These are phyloP conservation scores for Sporormia fimetaria DNA, from an alignment of 495 filamentous ascomycete genomes.

Conservation along the genomic window DNA sequence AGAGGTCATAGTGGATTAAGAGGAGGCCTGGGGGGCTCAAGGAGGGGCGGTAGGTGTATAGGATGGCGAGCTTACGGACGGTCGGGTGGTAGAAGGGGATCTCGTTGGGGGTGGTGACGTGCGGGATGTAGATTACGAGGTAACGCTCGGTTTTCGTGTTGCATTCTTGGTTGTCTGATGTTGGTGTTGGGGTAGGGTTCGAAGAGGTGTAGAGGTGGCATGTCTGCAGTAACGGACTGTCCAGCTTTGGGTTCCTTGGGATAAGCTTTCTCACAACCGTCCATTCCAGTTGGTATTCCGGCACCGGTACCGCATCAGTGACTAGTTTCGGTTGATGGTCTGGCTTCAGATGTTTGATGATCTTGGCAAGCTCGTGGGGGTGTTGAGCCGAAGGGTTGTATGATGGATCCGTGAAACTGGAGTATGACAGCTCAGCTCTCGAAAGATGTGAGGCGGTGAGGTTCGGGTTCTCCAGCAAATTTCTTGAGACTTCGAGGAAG, in stretches of 20 bases:
- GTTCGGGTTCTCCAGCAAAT: conserved; percentile 74
- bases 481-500: conserved; percentile 55
- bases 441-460: conserved; percentile 74
- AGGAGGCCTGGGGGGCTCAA: conserved; percentile 38
- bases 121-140: conserved; percentile 71
- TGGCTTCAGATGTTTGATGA: conserved; percentile 28
- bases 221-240: conserved; percentile 64
- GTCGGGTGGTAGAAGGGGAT: conserved; percentile 81
- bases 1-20: conserved; percentile 59
- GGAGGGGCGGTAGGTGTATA: conserved; percentile 47
- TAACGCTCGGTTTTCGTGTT: conserved; percentile 30
- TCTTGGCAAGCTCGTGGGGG: conserved; percentile 19
- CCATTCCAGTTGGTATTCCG: conserved; percentile 45
- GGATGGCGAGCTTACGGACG: conserved; percentile 59
- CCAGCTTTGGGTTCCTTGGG: conserved; percentile 67
- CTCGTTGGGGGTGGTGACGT: conserved; percentile 46
- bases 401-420: conserved; percentile 35
- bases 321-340: conserved; percentile 33
- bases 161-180: conserved; percentile 17
- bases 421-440: conserved; percentile 70
- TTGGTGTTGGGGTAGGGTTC: background rate
- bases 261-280: conserved; percentile 63
- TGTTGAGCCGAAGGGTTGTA: conserved; percentile 12
- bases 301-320: conserved; percentile 26
- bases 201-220: conserved; percentile 50